Evolutionary conservation across 2,329 filamentous ascomycete species (phyloP), one percentile per base, ranked within the genome.

Genomic region (Ceratocystis harringtonii): DNA sequence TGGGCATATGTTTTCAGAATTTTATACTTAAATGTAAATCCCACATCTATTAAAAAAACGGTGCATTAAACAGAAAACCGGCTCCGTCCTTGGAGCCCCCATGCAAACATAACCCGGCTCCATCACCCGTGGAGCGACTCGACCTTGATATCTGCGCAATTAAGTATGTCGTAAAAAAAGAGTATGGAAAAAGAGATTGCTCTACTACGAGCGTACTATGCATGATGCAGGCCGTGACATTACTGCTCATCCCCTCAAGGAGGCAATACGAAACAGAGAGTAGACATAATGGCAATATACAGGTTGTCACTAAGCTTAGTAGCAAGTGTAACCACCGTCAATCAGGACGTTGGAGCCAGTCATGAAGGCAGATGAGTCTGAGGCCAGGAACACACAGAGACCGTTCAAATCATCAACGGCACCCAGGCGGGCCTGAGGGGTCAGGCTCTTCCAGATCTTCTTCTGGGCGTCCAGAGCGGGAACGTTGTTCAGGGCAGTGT

Each of bases 391-490:
- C 70, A 91, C 84, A 69, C 86, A 88, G 48, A 90, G 81, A 66
- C 86, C 87, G 76, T 91, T 91, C 69, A 92, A 80, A 74, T 91
- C 88, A 70, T 90, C 85, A 50, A 89, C 86, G 58, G 79, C 79
- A 65, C 88, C 88, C 17, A 91, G 80, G 57, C 88, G 83, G 74
- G 82, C 81, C 80, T 90, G 86, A 8, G 88, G 88, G 6, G 88
- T 91, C 68, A 88, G 74, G 45, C 81, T 82, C 71, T 83, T 84
- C 88, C 88, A 91, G 75, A 90, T 88, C 76, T 86, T 86, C 84
- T 90, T 90, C 80, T 90, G 86, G 61, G 86, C 87, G 69, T 91
- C 87, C 22, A 91, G 84, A 48, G 86, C 86, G 25, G 87, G 87
- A 6, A 89, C 87, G 68, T 86, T 85, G 82, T 90, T 92, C 68